Conservation (phyloP, 352 stramenopile species). For the Poterioochromonas sp. region DNA sequence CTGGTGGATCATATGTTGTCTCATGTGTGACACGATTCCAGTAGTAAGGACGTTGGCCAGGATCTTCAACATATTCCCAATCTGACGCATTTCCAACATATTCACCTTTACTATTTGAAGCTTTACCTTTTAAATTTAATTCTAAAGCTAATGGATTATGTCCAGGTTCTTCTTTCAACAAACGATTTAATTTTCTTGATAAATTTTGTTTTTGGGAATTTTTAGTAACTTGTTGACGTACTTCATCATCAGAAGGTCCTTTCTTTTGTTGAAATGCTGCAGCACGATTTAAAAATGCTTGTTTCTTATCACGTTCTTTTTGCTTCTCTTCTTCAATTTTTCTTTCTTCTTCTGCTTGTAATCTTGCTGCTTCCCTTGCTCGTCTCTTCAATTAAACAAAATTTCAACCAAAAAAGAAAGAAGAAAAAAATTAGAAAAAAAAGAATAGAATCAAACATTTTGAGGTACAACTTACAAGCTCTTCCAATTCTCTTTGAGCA, state of each 20-base stretch:
- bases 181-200: not conserved
- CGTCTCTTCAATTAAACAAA: not conserved
- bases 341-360: not conserved
- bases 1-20: not conserved
- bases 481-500: slow-evolving; percentile 26
- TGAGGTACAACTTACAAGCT: not conserved
- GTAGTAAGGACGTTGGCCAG: not conserved
- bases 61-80: not conserved
- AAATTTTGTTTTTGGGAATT: not conserved
- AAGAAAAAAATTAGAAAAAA: not conserved
- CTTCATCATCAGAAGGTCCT: slow-evolving; percentile 22
- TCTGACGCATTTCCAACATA: not conserved
- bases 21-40: not conserved
- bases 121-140: not conserved
- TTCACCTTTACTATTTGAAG: not conserved
- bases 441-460: too few relatives aligned
- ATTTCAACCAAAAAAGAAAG: not conserved
- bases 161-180: not conserved
- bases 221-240: not conserved
- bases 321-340: not conserved
- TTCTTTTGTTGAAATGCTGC: slow-evolving; percentile 20
- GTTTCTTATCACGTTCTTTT: not conserved
- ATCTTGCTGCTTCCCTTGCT: not conserved
- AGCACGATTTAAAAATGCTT: slow-evolving; percentile 17
- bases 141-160: not conserved